Evolutionary conservation across 441 rosid species (phyloP).

Genomic region (Lepidium campestre): DNA sequence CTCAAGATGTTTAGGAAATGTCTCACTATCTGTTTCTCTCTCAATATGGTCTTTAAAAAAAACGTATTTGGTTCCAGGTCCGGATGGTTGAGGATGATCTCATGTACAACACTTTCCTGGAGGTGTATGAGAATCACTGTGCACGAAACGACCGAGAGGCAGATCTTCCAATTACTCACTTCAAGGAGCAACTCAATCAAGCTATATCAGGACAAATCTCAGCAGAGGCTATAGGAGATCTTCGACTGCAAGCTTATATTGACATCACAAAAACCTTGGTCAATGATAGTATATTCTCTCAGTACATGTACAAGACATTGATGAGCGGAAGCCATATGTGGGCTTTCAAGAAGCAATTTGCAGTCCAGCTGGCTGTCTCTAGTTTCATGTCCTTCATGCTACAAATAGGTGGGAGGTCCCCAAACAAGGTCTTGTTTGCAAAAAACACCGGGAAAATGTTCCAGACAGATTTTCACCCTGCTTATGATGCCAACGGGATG

Average conservation of each 20-base stretch:
- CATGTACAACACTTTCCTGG: conserved; percentile 97
- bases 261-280: conserved; percentile 73
- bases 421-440: conserved; percentile 90
- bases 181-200: conserved; percentile 95
- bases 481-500: conserved; percentile 88
- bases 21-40: not conserved
- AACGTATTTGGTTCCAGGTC: conserved; percentile 47
- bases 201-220: conserved; percentile 88
- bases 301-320: conserved; percentile 93
- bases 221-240: conserved; percentile 87
- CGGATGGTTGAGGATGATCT: conserved; percentile 99
- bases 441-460: conserved; percentile 97
- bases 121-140: conserved; percentile 96
- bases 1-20: not conserved
- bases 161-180: conserved; percentile 82
- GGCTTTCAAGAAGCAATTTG: conserved; percentile 98
- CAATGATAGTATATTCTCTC: conserved; percentile 80
- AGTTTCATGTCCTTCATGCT: conserved; percentile 99
- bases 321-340: conserved; percentile 89
- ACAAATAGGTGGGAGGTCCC: conserved; percentile 98
- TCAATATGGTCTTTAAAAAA: not conserved
- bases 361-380: conserved; percentile 92
- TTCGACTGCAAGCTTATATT: conserved; percentile 86
- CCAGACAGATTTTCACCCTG: conserved; percentile 99
- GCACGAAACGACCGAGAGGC: conserved; percentile 91